Evolutionary conservation across 352 stramenopile species (phyloP), one percentile per base, ranked within the genome.

Genomic region (Phytophthora europaea): DNA sequence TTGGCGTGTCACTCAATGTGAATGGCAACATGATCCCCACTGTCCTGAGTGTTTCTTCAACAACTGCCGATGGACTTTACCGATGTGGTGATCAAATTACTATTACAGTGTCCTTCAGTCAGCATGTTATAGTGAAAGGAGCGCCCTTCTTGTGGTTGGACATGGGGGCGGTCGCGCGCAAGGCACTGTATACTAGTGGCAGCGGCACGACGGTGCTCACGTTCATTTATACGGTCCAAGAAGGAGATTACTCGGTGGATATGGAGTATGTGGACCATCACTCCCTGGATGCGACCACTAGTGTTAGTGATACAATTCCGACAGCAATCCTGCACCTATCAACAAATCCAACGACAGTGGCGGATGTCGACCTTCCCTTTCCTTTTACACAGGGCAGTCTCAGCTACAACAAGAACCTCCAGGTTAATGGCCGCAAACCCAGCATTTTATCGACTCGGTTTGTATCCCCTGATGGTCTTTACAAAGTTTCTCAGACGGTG

Each of bases 231-330:
- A 78, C 86, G 0, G 80, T 96, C 22, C 50, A 82, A 16, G 88
- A 95, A 52, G 75, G 75, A 20, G 90, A 96, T 62, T 94, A 92
- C 61, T 92, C 80, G 13, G 81, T 80, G 2, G 85, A 94, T 48
- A 78, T 95, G 50, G 85, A 94, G 47, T 96, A 96, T 61, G 81
- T 94, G 20, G 90, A 96, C 57, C 80, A 91, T 53, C 89, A 95
- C 64, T 96, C 88, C 15, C 80, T 96, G 8, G 87, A 96, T 47
- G 76, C 84, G 4, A 89, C 78, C 13, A 77, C 73, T n/a, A 65
- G 65, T 16, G 62, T 70, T 16, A 70, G 50, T 36, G 70, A 75
- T 56, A 72, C 65, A 4, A 70, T 66, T 64, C 43, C 70, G 31
- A 84, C 80, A n/a, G 72, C 70, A 13, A 94, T 93, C 48, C 40